Evolutionary conservation across 1,284 basidiomycete genomes (phyloP).

Genomic region (Omphalotus olearius): DNA sequence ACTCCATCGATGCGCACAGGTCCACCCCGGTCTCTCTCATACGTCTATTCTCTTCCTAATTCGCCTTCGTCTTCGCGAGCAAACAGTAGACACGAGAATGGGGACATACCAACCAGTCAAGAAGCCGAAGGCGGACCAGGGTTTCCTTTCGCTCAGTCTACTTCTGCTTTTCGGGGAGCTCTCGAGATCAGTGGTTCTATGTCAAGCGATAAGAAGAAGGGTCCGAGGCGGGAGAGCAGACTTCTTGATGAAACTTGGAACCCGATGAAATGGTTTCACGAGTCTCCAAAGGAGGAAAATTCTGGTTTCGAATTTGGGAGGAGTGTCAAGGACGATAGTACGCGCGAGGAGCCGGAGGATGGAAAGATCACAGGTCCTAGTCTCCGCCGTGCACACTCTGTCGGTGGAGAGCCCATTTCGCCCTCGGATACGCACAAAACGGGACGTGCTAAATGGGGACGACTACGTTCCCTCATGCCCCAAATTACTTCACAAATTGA

Average conservation of each 20-base stretch:
- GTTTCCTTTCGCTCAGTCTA: constrained; percentile 24
- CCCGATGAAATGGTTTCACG: constrained; percentile 53
- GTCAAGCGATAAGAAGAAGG: constrained; percentile 47
- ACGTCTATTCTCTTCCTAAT: constrained; percentile 48
- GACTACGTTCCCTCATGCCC: constrained; percentile 63
- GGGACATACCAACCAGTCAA: constrained; percentile 27
- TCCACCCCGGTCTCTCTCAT: constrained; percentile 69
- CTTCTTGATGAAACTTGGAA: constrained; percentile 45
- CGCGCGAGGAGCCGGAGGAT: constrained; percentile 18
- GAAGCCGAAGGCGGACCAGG: constrained; percentile 22
- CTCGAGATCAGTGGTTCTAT: constrained; percentile 41
- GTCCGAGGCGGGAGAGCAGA: constrained; percentile 49
- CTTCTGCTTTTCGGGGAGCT: constrained; percentile 55
- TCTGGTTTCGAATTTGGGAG: constrained; percentile 28
- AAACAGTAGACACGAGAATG: constrained; percentile 25
- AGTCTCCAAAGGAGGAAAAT: constrained; percentile 47
- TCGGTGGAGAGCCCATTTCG: constrained; percentile 30
- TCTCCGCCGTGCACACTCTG: constrained; percentile 39
- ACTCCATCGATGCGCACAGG: constrained; percentile 68
- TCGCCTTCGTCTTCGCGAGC: constrained; percentile 35
- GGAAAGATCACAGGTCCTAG: constrained; percentile 17
- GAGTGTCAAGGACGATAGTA: constrained; percentile 13
- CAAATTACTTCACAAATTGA: constrained; percentile 38
- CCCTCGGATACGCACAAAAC: constrained; percentile 24
- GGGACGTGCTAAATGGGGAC: constrained; percentile 50